phyloP scores from a whole-genome alignment of 495 filamentous ascomycete species.

The Trichocladium antarcticum region DNA sequence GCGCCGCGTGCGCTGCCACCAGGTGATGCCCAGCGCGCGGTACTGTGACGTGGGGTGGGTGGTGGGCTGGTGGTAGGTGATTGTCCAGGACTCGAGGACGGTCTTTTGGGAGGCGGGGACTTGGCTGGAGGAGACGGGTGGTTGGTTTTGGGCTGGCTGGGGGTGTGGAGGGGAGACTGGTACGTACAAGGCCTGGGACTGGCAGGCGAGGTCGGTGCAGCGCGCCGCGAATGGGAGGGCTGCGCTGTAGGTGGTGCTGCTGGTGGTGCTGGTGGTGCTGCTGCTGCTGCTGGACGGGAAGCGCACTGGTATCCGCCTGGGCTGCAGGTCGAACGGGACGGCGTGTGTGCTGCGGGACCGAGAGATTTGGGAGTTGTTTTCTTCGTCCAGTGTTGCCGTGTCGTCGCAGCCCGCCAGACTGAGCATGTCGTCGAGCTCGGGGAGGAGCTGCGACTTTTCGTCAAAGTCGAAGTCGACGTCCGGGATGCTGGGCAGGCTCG shows the following conservation, averaged over 20 bases:
- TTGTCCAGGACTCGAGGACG: slow-evolving; percentile 15
- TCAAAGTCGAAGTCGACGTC: slow-evolving; percentile 8
- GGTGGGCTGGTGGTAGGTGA: slow-evolving; percentile 12
- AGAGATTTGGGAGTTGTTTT: background rate
- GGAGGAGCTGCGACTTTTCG: slow-evolving; percentile 2
- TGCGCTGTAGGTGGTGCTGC: background rate
- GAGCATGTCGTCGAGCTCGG: slow-evolving; percentile 1
- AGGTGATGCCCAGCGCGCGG: slow-evolving; percentile 7
- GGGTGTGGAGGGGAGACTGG: background rate
- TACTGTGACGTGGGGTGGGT: background rate
- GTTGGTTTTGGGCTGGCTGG: background rate
- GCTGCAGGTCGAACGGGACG: background rate
- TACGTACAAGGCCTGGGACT: background rate
- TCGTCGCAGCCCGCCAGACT: background rate
- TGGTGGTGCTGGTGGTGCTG: slow-evolving; percentile 3
- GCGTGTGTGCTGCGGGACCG: background rate
- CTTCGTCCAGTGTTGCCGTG: slow-evolving; percentile 1
- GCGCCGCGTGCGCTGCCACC: background rate
- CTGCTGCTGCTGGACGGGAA: slow-evolving; percentile 3
- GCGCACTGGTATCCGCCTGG: background rate
- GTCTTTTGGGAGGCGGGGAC: slow-evolving; percentile 2
- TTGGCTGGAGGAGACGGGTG: background rate
- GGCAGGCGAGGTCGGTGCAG: background rate
- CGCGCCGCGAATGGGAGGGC: background rate
- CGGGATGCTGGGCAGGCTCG: slow-evolving; percentile 8